These are phyloP conservation scores for Paramecium tetraurelia DNA, from an alignment of 73 alveolate species.

Conservation along the genomic window DNA sequence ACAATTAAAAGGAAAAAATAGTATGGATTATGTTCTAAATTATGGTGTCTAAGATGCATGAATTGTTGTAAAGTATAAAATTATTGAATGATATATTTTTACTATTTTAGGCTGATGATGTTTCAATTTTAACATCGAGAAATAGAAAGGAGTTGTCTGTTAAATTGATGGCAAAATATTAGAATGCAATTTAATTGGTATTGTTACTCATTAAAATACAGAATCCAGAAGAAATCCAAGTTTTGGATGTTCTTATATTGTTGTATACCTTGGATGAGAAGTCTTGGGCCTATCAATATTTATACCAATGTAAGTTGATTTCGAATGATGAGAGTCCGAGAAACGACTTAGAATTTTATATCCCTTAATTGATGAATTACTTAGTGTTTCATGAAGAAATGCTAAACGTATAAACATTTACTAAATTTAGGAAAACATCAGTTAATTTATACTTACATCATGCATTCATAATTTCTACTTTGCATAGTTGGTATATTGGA, in stretches of 20 bases:
- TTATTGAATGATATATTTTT: background rate
- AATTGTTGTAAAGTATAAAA: conserved; percentile 49
- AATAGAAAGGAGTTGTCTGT: conserved; percentile 54
- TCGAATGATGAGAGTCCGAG: conserved; percentile 43
- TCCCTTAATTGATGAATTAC: conserved; percentile 45
- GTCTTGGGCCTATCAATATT: background rate
- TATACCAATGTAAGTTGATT: background rate
- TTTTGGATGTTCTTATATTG: conserved; percentile 28
- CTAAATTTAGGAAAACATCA: conserved; percentile 36
- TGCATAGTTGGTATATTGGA: conserved; percentile 37
- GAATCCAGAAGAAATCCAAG: conserved; percentile 22
- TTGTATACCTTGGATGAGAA: conserved; percentile 24
- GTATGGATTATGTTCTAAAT: conserved; percentile 32
- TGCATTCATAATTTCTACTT: conserved; percentile 49
- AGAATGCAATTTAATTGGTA: conserved; percentile 27
- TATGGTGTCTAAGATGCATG: conserved; percentile 54
- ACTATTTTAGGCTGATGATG: conserved; percentile 60
- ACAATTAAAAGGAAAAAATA: conserved; percentile 12
- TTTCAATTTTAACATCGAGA: conserved; percentile 35
- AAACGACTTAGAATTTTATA: conserved; percentile 58
- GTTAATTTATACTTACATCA: conserved; percentile 45
- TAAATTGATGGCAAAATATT: conserved; percentile 42
- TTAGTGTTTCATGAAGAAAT: conserved; percentile 63
- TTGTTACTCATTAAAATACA: background rate
- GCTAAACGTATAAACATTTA: conserved; percentile 12